These are phyloP conservation scores for Podospora bellae-mahoneyi DNA, from an alignment of 495 filamentous ascomycete species.

Conservation along the genomic window DNA sequence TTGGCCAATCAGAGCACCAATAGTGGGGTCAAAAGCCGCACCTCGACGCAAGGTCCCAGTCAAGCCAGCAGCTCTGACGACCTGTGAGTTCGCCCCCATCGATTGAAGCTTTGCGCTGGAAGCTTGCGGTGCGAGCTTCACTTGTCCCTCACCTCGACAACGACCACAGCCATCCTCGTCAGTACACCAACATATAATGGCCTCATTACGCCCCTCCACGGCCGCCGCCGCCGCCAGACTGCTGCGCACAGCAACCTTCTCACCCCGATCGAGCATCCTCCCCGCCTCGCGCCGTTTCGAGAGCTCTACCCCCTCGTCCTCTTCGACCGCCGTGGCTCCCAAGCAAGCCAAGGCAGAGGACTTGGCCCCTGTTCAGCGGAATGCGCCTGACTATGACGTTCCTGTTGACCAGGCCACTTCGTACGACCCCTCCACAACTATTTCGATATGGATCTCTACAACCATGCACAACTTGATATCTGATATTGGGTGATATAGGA, in stretches of 20 bases:
- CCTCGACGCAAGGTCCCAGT: background rate
- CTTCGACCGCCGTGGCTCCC: conserved; percentile 30
- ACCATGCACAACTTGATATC: background rate
- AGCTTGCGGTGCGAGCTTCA: conserved; percentile 3
- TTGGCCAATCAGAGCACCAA: conserved; percentile 25
- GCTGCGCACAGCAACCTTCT: conserved; percentile 40
- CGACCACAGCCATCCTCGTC: conserved; percentile 19
- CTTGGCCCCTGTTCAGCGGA: conserved; percentile 43
- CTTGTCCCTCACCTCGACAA: conserved; percentile 13
- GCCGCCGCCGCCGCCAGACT: conserved; percentile 42
- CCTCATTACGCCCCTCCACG: conserved; percentile 38
- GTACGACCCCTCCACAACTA: conserved; percentile 47
- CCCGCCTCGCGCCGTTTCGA: conserved; percentile 47
- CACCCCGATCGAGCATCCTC: conserved; percentile 36
- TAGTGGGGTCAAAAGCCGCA: background rate
- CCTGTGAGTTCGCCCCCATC: background rate
- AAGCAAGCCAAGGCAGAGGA: conserved; percentile 26
- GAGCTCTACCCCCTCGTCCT: conserved; percentile 29
- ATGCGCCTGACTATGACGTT: conserved; percentile 76
- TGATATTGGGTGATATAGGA: conserved; percentile 43
- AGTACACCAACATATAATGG: conserved; percentile 30
- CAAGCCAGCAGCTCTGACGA: conserved; percentile 8
- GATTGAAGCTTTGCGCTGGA: background rate
- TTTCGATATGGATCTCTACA: background rate
- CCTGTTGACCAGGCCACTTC: conserved; percentile 77